phyloP scores from a whole-genome alignment of 2,329 filamentous ascomycete genomes.

The Nemania sp. region DNA sequence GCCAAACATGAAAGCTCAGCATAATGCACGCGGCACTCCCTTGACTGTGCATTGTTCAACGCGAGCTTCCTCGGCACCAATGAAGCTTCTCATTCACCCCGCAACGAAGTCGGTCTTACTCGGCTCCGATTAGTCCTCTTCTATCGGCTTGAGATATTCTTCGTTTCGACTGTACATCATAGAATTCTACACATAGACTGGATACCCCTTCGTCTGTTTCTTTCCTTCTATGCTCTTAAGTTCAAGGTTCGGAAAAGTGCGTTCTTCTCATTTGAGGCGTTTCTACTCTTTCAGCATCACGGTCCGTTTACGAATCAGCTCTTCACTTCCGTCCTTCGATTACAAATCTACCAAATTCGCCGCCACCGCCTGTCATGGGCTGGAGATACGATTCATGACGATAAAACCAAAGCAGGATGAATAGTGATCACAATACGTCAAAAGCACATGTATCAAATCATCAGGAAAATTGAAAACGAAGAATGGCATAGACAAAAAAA shows the following conservation, averaged over 20 bases:
- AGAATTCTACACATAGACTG: constrained; percentile 39
- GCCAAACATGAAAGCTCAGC: no score
- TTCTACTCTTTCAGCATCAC: constrained; percentile 35
- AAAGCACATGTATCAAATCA: constrained; percentile 21
- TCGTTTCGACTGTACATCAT: constrained; percentile 34
- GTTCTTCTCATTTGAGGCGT: constrained; percentile 35
- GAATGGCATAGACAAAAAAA: constrained; percentile 24
- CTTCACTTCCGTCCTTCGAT: constrained; percentile 8
- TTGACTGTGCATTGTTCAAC: not conserved
- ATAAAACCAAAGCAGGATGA: constrained; percentile 19
- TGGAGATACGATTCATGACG: constrained; percentile 24
- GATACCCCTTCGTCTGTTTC: constrained; percentile 35
- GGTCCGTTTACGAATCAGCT: constrained; percentile 25
- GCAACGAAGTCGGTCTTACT: constrained; percentile 15
- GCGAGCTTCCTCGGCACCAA: not conserved
- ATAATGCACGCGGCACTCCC: not conserved
- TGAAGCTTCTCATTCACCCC: not conserved
- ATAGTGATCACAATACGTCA: constrained; percentile 15
- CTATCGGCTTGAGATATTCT: no score
- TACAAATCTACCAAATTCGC: constrained; percentile 13
- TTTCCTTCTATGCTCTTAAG: constrained; percentile 26
- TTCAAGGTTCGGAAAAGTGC: constrained; percentile 38
- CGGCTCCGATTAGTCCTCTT: no score
- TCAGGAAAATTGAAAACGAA: constrained; percentile 18
- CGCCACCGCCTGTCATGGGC: constrained; percentile 10